These are phyloP conservation scores for Nyctanthes arbortristis DNA, from an alignment of 257 asterid genomes.

Conservation along the genomic window DNA sequence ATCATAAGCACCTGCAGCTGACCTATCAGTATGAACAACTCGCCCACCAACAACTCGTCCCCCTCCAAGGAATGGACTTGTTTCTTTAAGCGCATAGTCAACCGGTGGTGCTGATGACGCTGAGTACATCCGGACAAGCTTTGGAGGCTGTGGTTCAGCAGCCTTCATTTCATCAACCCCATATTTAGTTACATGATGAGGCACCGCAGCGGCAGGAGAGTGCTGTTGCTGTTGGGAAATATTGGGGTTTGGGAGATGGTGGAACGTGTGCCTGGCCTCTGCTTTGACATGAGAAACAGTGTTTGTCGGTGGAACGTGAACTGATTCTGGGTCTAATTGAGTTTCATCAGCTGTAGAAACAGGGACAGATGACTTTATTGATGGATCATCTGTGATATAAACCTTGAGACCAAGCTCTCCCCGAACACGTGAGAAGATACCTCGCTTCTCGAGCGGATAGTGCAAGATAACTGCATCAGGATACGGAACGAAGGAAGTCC, in stretches of 20 bases:
- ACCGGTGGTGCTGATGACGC: slow-evolving; percentile 65
- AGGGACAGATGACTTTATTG: slow-evolving; percentile 61
- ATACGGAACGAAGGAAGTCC: slow-evolving; percentile 79
- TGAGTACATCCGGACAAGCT: slow-evolving; percentile 69
- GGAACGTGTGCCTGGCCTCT: slow-evolving; percentile 70
- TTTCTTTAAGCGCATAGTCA: slow-evolving; percentile 83
- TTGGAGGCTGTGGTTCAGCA: slow-evolving; percentile 66
- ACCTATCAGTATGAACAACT: slow-evolving; percentile 61
- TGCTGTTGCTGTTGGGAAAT: slow-evolving; percentile 41
- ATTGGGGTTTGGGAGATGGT: slow-evolving; percentile 65
- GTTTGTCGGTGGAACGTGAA: slow-evolving; percentile 19
- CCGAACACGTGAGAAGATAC: slow-evolving; percentile 75
- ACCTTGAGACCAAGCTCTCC: slow-evolving; percentile 90
- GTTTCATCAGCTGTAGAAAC: slow-evolving; percentile 36
- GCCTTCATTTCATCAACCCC: slow-evolving; percentile 74
- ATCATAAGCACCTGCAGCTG: slow-evolving; percentile 64
- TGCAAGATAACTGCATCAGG: slow-evolving; percentile 74
- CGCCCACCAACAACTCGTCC: slow-evolving; percentile 86
- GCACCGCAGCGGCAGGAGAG: slow-evolving; percentile 35
- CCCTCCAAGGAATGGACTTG: slow-evolving; percentile 91
- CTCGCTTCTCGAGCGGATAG: slow-evolving; percentile 85
- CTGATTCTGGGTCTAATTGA: slow-evolving; percentile 32
- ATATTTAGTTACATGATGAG: slow-evolving; percentile 50
- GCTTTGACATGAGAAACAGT: slow-evolving; percentile 31
- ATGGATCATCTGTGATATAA: slow-evolving; percentile 73